Evolutionary conservation across 352 stramenopile genomes (phyloP).

Genomic region (Pythium dissotocum): DNA sequence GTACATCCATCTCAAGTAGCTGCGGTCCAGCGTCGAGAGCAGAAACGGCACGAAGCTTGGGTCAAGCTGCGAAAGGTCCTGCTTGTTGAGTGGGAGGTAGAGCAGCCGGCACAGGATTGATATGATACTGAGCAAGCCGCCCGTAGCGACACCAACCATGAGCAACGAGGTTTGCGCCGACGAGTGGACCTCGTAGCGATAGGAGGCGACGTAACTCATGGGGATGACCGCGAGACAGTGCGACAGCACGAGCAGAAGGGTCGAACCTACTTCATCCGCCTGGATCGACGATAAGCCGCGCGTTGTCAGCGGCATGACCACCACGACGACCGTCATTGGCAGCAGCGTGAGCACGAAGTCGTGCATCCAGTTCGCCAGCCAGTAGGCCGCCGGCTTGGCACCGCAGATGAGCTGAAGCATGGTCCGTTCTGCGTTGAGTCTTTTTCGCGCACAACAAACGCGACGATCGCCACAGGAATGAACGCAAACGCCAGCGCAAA

Average conservation of each 20-base stretch:
- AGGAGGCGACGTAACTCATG: constrained; percentile 57
- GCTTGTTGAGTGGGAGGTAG: neutral
- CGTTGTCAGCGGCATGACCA: constrained; percentile 23
- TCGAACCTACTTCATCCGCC: constrained; percentile 38
- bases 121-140: constrained; percentile 64
- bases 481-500: constrained; percentile 52
- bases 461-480: constrained; percentile 42
- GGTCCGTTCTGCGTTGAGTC: constrained; percentile 49
- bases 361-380: constrained; percentile 43
- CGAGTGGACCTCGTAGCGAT: constrained; percentile 53
- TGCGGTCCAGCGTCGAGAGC: constrained; percentile 52
- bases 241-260: constrained; percentile 37
- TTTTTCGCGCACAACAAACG: constrained; percentile 52
- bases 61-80: constrained; percentile 38
- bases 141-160: constrained; percentile 51
- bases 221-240: constrained; percentile 52
- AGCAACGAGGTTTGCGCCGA: constrained; percentile 59
- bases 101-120: constrained; percentile 51
- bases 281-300: constrained; percentile 29
- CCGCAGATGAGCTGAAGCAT: constrained; percentile 49
- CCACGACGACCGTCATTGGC: constrained; percentile 8
- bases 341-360: constrained; percentile 32
- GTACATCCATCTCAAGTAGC: constrained; percentile 70
- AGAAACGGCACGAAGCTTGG: neutral
- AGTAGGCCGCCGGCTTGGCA: constrained; percentile 40